Percentiles rank a stretch among this genome's conserved stretches.
Conservation (phyloP, 108 stramenopile genomes). For the Conticribra weissflogii region DNA sequence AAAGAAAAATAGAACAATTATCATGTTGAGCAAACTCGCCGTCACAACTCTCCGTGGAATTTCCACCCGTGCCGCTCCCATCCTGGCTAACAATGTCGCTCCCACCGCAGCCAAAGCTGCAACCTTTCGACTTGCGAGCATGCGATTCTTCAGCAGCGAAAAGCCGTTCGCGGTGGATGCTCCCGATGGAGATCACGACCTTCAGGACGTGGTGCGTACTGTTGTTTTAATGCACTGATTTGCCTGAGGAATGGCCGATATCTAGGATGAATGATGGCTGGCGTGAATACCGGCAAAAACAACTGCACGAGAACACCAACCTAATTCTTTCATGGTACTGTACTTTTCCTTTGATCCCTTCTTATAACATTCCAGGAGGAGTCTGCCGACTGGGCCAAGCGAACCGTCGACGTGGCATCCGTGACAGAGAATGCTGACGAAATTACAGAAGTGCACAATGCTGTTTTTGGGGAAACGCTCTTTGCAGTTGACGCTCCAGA, state of each 20-base stretch:
- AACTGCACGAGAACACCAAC: too few relatives aligned
- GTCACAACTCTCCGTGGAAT: conserved; percentile 1
- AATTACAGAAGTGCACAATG: conserved; percentile 35
- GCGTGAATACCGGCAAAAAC: background rate
- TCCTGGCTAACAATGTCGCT: background rate
- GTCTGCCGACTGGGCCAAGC: conserved; percentile 20
- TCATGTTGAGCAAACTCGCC: conserved; percentile 14
- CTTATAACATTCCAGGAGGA: conserved; percentile 17
- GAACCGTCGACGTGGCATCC: conserved; percentile 28
- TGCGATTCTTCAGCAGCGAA: background rate
- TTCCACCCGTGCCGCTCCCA: background rate
- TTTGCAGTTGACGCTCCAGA: conserved; percentile 49
- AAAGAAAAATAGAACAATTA: background rate
- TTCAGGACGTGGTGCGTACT: conserved; percentile 22
- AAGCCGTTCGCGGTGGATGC: conserved; percentile 24
- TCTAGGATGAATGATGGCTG: too few relatives aligned
- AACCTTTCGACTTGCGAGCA: conserved; percentile 3
- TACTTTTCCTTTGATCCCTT: background rate
- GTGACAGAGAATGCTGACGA: conserved; percentile 31
- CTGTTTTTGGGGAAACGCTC: conserved; percentile 19
- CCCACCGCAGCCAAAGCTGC: conserved; percentile 10
- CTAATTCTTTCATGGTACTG: background rate
- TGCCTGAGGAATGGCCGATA: too few relatives aligned
- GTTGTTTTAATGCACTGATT: background rate
- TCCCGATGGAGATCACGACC: conserved; percentile 28